Evolutionary conservation across 371 early-diverging fungal genomes (phyloP), one percentile per base, ranked within the genome.

Genomic region (Haplosporangium sp.): DNA sequence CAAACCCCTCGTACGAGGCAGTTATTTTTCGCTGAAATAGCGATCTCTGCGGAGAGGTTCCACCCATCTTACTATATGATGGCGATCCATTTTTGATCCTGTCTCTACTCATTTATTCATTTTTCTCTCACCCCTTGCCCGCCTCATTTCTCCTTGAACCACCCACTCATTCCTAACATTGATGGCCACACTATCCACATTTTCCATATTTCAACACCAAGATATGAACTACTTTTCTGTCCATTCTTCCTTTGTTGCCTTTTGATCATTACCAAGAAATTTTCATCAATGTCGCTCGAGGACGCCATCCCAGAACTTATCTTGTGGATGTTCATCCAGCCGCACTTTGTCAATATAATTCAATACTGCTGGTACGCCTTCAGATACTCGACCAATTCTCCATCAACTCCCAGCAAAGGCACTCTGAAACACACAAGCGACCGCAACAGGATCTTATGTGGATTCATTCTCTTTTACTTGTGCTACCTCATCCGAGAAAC

Each of bases 391-490:
- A 14, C 50, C 14, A 51, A 47, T 9, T 48, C 57, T 0, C 42
- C 47, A 12, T 8, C 47, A 5, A 18, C n/a, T 40, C 64, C 64
- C 0, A 38, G 20, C 12, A 37, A 47, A 21, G 66, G 67, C 0
- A 57, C 73, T 36, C 38, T 52, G 21, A 62, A 52, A 23, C 69
- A 61, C 59, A 23, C 21, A 20, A 42, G 42, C 29, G 82, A 84
- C 57, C 62, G 61, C 59, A 76, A 51, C 52, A 16, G 74, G 55
- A 83, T 84, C 21, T 84, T 83, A 42, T 64, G 69, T 3, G 37
- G 74, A 6, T 73, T 89, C 10, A 74, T 86, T 8, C 18, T 80
- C 12, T n/a, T 53, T 3, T 89, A 89, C 64, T 69, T 89, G 46
- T 12, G 64, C 2, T 89, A 84, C 64, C 67, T 83, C 18, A 55